Base-by-base conservation (phyloP, 768 basidiomycete genomes). In the Termitomyces heimii region DNA sequence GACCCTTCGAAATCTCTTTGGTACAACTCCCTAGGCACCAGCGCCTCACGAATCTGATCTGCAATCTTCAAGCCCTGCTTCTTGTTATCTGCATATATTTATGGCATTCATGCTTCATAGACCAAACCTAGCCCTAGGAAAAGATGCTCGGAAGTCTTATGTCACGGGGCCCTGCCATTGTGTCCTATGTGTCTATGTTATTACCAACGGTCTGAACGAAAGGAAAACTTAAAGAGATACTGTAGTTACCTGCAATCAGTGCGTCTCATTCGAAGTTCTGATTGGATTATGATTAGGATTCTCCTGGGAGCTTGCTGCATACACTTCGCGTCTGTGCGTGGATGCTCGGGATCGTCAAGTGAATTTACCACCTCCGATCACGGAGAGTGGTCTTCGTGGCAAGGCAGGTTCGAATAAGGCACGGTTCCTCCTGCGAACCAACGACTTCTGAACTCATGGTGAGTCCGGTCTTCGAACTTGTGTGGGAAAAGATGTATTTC, bases 41-140 rank as follows among this genome's bases (percentile, higher is more conserved):
- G 55, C 37, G 42, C 62, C 58, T 62, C 58, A 48, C 57, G 58
- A 32, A 55, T 60, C 53, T 31, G 43, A 57, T 51, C 50, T 13
- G 24, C 39, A 55, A 10, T 10, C 42, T 28, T 16, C 40, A 37
- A 29, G 28, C 34, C 31, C 35, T 42, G 51, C 49, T 43, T 50
- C 50, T 50, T 51, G 49, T 20, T 43, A 57, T 37, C 31, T 44
- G 37, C 24, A 42, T 48, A 46, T 31, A 46, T 31, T 3, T 60
- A 56, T 62, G 62, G 61, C 58, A 56, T 60, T 35, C 45, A 34
- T 22, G 40, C n/a, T 50, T 53, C 32, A 43, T 22, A 37, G 26
- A 35, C 28, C 35, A 40, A 37, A 24, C 31, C 9, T 32, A 24
- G 16, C 7, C 26, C 42, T 32, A n/a, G 12, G n/a, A 35, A 35